Evolutionary conservation across 2,329 filamentous ascomycete genomes (phyloP), one percentile per base, ranked within the genome.

Genomic region (Penicillium sp.): DNA sequence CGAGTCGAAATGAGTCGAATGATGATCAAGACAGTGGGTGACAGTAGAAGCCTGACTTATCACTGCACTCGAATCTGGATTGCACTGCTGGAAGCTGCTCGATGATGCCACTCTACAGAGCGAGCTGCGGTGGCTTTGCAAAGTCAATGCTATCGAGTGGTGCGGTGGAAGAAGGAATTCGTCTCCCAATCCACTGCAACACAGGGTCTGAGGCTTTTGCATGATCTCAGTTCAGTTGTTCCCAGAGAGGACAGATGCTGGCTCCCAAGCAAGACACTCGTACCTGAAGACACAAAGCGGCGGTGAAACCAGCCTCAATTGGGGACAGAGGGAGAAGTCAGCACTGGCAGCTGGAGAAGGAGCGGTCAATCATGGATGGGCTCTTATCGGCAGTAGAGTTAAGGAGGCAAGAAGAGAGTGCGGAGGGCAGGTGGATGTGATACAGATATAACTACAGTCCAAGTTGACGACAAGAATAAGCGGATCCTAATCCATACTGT

Each of bases 311-410:
- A 51, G 23, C 51, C 52, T 48, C 47, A 60, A 56, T 29, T 23
- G 54, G 21, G 23, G 55, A 26, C 47, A 55, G 44, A 44, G 45
- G 49, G 47, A 44, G 29, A 35, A 38, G 55, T 57, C 47, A 52
- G 44, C 47, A 21, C 58, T 58, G 47, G 51, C n/a, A 23, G 51
- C 50, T 57, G 23, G 47, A 21, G 38, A 64, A 64, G 55, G 56
- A 66, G 64, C 64, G 64, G 64, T 66, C 64, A 66, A 66, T 64
- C 61, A 50, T 59, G 50, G 52, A 58, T 38, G 31, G 52, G 46
- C 45, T 49, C 26, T 31, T 46, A 30, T 50, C 49, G 54, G 19
- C 15, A 49, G 26, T 15, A 49, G 26, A 47, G 31, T 30, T 38
- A n/a, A 55, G 50, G 51, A 48, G 47, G 11, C 5, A 50, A 46